A percentile compares a stretch with the other conserved stretches of the same genome.
These are phyloP conservation scores for Neofusicoccum parvum DNA, from an alignment of 2,329 filamentous ascomycete species.

Conservation along the genomic window DNA sequence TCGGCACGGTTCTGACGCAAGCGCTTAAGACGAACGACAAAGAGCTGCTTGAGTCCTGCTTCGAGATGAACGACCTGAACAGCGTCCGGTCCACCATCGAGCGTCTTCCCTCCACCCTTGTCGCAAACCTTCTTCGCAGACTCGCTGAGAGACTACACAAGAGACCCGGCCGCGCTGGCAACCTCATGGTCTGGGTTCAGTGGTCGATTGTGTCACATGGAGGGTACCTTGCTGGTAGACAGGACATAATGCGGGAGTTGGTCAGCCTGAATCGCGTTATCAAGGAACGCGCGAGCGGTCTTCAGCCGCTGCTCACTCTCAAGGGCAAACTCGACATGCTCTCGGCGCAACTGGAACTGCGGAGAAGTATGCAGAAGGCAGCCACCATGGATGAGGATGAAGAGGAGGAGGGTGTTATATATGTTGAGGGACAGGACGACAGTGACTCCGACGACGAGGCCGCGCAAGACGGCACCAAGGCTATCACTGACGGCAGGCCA, in stretches of 20 bases:
- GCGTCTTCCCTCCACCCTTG: constrained; percentile 81
- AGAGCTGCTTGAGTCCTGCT: constrained; percentile 86
- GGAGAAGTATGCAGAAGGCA: constrained; percentile 67
- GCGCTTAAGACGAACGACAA: constrained; percentile 90
- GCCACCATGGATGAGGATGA: constrained; percentile 61
- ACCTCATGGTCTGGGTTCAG: constrained; percentile 92
- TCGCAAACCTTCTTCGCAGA: constrained; percentile 75
- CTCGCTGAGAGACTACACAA: constrained; percentile 85
- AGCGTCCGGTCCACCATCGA: constrained; percentile 89
- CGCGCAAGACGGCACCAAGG: constrained; percentile 47
- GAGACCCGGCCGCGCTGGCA: constrained; percentile 84
- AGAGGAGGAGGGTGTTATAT: constrained; percentile 75
- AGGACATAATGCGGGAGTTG: constrained; percentile 78
- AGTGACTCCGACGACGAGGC: constrained; percentile 51
- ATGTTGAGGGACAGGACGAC: constrained; percentile 80
- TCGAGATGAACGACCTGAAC: constrained; percentile 74
- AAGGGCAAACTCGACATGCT: constrained; percentile 97
- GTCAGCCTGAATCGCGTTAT: constrained; percentile 82
- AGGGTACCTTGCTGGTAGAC: constrained; percentile 83
- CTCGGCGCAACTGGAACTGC: constrained; percentile 81
- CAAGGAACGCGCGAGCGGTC: constrained; percentile 78
- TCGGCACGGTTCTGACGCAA: constrained; percentile 90
- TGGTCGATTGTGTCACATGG: constrained; percentile 93
- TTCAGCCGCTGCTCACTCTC: constrained; percentile 79
- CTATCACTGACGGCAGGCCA: constrained; percentile 31